A percentile compares a stretch with the other conserved stretches of the same genome.
phyloP scores from a whole-genome alignment of 495 filamentous ascomycete species.

The Tuber umbilicatum region DNA sequence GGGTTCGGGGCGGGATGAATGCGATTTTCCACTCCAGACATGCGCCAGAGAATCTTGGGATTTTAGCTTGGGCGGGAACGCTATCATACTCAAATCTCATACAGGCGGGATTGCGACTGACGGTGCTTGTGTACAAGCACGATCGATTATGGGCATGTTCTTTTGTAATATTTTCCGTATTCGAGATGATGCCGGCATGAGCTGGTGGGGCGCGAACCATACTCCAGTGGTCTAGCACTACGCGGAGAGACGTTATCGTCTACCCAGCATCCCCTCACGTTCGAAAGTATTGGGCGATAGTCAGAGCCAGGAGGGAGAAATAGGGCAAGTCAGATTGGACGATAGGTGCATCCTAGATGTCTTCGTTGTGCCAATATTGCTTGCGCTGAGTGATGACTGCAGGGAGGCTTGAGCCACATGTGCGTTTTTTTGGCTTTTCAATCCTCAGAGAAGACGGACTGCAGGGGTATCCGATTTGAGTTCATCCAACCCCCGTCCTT shows the following conservation, averaged over 20 bases:
- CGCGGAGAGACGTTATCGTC: not conserved
- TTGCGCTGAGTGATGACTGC: slow-evolving; percentile 3
- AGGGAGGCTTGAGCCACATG: slow-evolving; percentile 1
- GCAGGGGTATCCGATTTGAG: slow-evolving; percentile 3
- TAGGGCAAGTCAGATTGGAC: not conserved
- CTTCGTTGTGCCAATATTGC: not conserved
- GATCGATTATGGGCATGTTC: not conserved
- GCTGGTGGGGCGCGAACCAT: not conserved
- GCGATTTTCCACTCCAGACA: not conserved
- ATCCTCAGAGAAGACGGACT: not conserved
- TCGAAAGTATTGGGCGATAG: not conserved
- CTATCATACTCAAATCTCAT: not conserved
- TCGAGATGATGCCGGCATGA: not conserved
- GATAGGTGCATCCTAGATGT: not conserved
- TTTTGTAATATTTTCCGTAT: not conserved
- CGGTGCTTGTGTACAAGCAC: not conserved
- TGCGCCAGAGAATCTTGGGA: not conserved
- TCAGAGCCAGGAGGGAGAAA: not conserved
- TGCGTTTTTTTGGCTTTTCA: slow-evolving; percentile 1
- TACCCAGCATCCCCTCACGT: not conserved
- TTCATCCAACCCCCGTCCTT: not conserved
- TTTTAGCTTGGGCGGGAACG: not conserved
- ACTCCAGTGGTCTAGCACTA: not conserved
- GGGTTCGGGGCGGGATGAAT: not conserved
- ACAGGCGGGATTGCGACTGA: not conserved